phyloP scores from a whole-genome alignment of 2,329 filamentous ascomycete genomes.

The Hymenoscyphus repandus region DNA sequence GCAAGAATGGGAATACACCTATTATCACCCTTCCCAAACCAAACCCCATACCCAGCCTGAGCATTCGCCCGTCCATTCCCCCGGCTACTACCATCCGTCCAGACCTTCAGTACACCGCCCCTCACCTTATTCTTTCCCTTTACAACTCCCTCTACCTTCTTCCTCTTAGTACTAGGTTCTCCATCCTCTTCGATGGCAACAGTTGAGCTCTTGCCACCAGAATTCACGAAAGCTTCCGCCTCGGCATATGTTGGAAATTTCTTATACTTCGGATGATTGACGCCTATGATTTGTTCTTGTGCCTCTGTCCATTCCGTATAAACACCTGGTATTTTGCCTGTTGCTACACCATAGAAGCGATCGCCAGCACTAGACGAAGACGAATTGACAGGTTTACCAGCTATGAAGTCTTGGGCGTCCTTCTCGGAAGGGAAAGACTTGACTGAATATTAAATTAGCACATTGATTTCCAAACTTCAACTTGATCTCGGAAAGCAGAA shows the following conservation, averaged over 20 bases:
- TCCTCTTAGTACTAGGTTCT: conserved; percentile 26
- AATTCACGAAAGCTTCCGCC: conserved; percentile 70
- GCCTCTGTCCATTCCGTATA: conserved; percentile 65
- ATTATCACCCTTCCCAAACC: conserved; percentile 51
- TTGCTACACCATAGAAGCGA: conserved; percentile 57
- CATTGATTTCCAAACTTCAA: not conserved
- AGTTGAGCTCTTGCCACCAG: conserved; percentile 27
- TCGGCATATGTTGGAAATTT: conserved; percentile 64
- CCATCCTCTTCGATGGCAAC: not conserved
- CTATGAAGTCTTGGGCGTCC: conserved; percentile 75
- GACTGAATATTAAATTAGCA: conserved; percentile 44
- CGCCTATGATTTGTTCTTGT: conserved; percentile 67
- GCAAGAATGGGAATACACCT: conserved; percentile 37
- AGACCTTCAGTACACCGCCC: conserved; percentile 12
- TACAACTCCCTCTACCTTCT: conserved; percentile 11
- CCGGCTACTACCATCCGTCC: conserved; percentile 34
- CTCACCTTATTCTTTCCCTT: conserved; percentile 13
- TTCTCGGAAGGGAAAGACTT: conserved; percentile 70
- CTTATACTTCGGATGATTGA: conserved; percentile 65
- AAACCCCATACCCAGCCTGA: conserved; percentile 58
- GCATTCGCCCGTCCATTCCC: conserved; percentile 53
- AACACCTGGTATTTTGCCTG: conserved; percentile 53
- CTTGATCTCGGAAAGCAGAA: not conserved
- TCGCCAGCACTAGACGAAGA: conserved; percentile 31
- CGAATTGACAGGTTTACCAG: conserved; percentile 44